phyloP scores from a whole-genome alignment of 2,329 filamentous ascomycete species.

The Alternaria incomplexa region DNA sequence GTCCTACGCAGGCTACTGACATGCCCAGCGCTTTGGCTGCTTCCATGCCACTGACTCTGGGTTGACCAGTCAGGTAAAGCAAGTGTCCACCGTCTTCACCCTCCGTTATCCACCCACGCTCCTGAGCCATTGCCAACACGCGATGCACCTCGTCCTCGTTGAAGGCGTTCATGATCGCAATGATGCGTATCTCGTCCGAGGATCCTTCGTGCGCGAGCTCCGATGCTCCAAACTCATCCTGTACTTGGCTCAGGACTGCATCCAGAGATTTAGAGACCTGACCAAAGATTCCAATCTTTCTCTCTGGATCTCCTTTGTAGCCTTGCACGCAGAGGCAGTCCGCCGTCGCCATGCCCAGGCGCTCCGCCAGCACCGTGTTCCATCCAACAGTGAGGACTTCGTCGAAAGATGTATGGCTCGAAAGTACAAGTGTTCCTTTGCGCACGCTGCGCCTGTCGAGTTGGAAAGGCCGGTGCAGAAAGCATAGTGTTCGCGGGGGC shows the following conservation, averaged over 20 bases:
- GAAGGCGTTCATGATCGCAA: slow-evolving; percentile 53
- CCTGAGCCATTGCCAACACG: slow-evolving; percentile 36
- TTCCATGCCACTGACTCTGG: slow-evolving; percentile 40
- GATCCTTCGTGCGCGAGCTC: slow-evolving; percentile 33
- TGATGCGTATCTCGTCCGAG: slow-evolving; percentile 29
- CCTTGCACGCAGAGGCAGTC: slow-evolving; percentile 45
- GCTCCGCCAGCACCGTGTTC: slow-evolving; percentile 42
- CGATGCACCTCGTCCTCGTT: slow-evolving; percentile 45
- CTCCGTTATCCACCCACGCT: slow-evolving; percentile 30
- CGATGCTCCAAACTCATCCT: slow-evolving; percentile 34
- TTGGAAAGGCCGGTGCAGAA: slow-evolving; percentile 42
- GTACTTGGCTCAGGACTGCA: slow-evolving; percentile 25
- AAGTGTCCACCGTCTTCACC: slow-evolving; percentile 34
- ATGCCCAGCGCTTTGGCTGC: slow-evolving; percentile 42
- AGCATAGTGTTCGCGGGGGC: slow-evolving; percentile 37
- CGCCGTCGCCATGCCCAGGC: slow-evolving; percentile 36
- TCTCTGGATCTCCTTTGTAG: slow-evolving; percentile 47
- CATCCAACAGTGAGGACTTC: slow-evolving; percentile 49
- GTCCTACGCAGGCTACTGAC: slow-evolving; percentile 48
- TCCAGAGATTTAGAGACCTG: slow-evolving; percentile 14
- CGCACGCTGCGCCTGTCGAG: slow-evolving; percentile 38
- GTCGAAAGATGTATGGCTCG: slow-evolving; percentile 48
- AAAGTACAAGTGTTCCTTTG: slow-evolving; percentile 37
- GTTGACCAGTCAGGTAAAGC: slow-evolving; percentile 49
- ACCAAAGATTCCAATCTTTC: slow-evolving; percentile 48